A percentile compares a stretch with the other conserved stretches of the same genome.
Evolutionary conservation across 495 filamentous ascomycete genomes (phyloP).

Genomic region (Polyplosphaeria fusca): DNA sequence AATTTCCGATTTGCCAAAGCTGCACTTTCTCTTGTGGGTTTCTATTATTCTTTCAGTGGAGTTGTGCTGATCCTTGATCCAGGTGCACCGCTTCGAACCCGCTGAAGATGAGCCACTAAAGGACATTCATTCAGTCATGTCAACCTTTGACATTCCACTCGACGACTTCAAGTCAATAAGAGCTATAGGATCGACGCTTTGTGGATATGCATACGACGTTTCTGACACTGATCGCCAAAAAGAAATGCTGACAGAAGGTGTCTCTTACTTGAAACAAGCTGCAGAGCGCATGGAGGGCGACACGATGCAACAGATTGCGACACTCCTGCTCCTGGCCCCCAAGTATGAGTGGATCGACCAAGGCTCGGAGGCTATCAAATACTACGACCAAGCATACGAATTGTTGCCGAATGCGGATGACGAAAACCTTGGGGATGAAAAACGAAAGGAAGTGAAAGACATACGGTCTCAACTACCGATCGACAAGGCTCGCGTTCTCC

Average conservation of each 20-base stretch:
- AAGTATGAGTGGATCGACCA: too few species aligned
- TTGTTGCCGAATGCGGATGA: too few species aligned
- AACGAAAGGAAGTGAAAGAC: too few species aligned
- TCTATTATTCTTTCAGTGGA: not conserved
- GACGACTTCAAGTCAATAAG: not conserved
- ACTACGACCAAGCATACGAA: too few species aligned
- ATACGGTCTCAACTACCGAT: too few species aligned
- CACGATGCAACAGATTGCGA: too few species aligned
- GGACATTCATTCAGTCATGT: not conserved
- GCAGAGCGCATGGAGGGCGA: too few species aligned
- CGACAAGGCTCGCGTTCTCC: not conserved
- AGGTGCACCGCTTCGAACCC: not conserved
- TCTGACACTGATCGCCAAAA: not conserved
- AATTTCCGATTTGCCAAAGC: not conserved
- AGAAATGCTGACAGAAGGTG: not conserved
- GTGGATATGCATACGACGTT: not conserved
- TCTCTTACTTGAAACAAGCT: too few species aligned
- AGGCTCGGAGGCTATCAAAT: too few species aligned
- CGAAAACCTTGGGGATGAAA: too few species aligned
- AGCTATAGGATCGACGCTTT: not conserved
- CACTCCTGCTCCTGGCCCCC: too few species aligned
- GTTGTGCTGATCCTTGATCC: not conserved
- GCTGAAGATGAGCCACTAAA: not conserved
- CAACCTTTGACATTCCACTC: not conserved
- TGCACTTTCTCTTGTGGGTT: not conserved